phyloP scores from a whole-genome alignment of 2,329 filamentous ascomycete genomes.

The Colletotrichum lini region DNA sequence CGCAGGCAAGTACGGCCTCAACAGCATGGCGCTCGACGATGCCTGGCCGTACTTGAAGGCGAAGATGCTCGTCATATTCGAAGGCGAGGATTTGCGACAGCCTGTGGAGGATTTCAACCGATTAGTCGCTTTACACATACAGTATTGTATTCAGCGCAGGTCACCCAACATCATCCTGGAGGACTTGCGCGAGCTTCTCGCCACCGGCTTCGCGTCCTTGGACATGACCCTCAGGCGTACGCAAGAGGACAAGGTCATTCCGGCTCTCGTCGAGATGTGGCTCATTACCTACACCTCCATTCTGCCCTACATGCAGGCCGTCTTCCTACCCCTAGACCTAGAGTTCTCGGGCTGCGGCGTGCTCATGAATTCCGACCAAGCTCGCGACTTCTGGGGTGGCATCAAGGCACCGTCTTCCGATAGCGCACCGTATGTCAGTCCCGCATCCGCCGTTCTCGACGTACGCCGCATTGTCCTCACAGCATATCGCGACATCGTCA shows the following conservation, averaged over 20 bases:
- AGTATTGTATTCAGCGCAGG: constrained; percentile 82
- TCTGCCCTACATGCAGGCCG: constrained; percentile 93
- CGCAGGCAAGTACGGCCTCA: constrained; percentile 71
- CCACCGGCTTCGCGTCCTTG: constrained; percentile 87
- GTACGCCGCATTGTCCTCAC: constrained; percentile 91
- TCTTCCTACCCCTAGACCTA: constrained; percentile 92
- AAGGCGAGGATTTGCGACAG: constrained; percentile 83
- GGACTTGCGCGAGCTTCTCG: constrained; percentile 80
- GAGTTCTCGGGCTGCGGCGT: constrained; percentile 90
- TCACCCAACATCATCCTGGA: constrained; percentile 80
- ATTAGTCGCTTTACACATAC: constrained; percentile 83
- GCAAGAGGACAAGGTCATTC: constrained; percentile 90
- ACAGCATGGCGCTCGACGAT: constrained; percentile 81
- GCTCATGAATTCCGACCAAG: constrained; percentile 83
- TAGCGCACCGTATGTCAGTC: constrained; percentile 59
- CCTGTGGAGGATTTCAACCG: constrained; percentile 88
- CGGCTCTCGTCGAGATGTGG: constrained; percentile 93
- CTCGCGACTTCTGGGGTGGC: constrained; percentile 91
- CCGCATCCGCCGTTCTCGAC: constrained; percentile 75
- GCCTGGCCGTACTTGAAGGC: constrained; percentile 87
- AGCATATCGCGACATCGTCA: constrained; percentile 89
- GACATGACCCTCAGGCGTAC: constrained; percentile 86
- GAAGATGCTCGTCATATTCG: constrained; percentile 83
- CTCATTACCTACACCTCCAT: constrained; percentile 92
- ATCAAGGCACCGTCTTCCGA: constrained; percentile 63